Conservation (phyloP, 495 filamentous ascomycete genomes). For the Bryoglossum gracile region DNA sequence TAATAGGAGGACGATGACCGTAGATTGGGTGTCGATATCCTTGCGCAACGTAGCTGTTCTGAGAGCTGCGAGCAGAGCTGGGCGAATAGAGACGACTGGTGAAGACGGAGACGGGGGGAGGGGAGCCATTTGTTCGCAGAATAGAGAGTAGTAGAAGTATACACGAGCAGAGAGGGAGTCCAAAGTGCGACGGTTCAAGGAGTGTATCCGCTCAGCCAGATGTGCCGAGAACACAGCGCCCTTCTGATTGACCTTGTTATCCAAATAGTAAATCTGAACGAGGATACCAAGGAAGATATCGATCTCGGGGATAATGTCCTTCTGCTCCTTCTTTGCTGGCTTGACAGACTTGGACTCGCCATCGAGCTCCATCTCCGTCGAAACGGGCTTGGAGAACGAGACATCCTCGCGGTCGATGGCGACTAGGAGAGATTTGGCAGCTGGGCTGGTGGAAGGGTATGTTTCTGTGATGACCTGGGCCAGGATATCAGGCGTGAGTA, state of each 20-base stretch:
- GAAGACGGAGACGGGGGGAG: conserved; percentile 81
- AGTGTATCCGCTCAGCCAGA: conserved; percentile 76
- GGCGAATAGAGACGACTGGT: conserved; percentile 75
- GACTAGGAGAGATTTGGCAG: conserved; percentile 60
- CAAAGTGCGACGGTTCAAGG: conserved; percentile 85
- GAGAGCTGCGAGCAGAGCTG: conserved; percentile 77
- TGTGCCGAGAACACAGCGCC: conserved; percentile 77
- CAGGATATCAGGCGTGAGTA: conserved; percentile 73
- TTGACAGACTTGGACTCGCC: conserved; percentile 44
- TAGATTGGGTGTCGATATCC: conserved; percentile 92
- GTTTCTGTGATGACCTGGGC: conserved; percentile 73
- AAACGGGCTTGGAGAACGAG: conserved; percentile 44
- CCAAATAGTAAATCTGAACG: conserved; percentile 81
- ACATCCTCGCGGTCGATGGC: conserved; percentile 58
- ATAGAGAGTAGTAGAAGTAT: conserved; percentile 95
- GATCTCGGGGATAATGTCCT: conserved; percentile 80
- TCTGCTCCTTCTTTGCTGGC: conserved; percentile 47
- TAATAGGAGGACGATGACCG: conserved; percentile 86
- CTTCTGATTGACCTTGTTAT: conserved; percentile 66
- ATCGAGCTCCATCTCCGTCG: conserved; percentile 73
- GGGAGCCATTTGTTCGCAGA: conserved; percentile 81
- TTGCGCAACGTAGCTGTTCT: conserved; percentile 91
- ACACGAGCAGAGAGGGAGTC: conserved; percentile 90
- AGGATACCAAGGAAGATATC: conserved; percentile 89
- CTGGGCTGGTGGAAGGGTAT: conserved; percentile 56